Percentiles rank a stretch among this genome's conserved stretches.
Conservation (phyloP, 192 early-diverging fungal species). For the Podila minutissima region DNA sequence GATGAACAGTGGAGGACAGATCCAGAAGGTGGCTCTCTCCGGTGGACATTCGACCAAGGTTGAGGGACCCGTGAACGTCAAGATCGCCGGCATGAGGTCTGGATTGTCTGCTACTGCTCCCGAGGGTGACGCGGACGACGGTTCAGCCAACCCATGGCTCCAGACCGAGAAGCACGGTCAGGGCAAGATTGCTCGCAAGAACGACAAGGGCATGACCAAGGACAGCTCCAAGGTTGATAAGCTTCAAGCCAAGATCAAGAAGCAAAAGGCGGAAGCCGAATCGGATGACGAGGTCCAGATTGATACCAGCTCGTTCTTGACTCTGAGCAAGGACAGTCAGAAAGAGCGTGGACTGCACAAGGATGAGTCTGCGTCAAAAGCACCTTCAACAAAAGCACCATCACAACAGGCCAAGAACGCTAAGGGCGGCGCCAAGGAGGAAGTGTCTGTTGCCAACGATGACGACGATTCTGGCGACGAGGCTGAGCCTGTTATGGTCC, state of each 20-base stretch:
- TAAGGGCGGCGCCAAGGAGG: constrained; percentile 6
- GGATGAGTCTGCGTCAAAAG: neutral
- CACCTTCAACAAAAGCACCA: neutral
- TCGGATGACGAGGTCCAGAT: constrained; percentile 73
- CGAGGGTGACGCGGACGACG: constrained; percentile 27
- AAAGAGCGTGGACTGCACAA: constrained; percentile 42
- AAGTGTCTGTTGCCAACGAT: neutral
- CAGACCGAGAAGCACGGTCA: constrained; percentile 59
- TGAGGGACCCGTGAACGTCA: constrained; percentile 64
- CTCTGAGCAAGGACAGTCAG: constrained; percentile 57
- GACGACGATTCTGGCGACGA: constrained; percentile 48
- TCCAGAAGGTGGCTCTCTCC: constrained; percentile 60
- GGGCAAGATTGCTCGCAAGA: constrained; percentile 62
- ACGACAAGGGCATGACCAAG: constrained; percentile 60
- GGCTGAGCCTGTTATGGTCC: constrained; percentile 61
- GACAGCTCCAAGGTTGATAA: constrained; percentile 71
- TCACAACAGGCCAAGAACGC: constrained; percentile 10
- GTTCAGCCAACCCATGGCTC: constrained; percentile 84
- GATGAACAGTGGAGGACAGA: constrained; percentile 63
- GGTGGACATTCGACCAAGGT: constrained; percentile 63
- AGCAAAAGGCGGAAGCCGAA: constrained; percentile 60
- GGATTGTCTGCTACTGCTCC: constrained; percentile 13
- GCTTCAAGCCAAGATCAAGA: constrained; percentile 70
- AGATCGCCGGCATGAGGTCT: constrained; percentile 32
- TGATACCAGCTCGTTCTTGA: constrained; percentile 72